Percentiles rank a stretch among this genome's conserved stretches.
Conservation (phyloP, 225 moss, liverwort and hornwort genomes). For the Ulota crispa region DNA sequence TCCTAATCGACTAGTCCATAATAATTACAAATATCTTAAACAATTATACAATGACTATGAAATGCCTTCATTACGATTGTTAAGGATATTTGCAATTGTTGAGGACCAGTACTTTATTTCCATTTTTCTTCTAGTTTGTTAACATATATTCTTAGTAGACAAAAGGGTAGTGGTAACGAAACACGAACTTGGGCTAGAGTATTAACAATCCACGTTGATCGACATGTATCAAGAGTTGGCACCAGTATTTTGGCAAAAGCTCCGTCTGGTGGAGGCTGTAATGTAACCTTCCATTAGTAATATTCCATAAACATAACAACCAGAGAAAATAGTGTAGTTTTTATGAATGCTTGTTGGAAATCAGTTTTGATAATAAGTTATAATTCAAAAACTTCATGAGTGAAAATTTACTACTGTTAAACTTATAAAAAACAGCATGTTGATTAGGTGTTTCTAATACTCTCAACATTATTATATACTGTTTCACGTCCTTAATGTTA, state of each 20-base stretch:
- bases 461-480: not conserved
- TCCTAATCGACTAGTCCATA: no score
- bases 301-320: no score
- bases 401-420: not conserved
- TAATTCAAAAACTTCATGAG: not conserved
- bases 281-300: not conserved
- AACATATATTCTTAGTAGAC: no score
- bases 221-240: constrained; percentile 81
- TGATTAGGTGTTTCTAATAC: no score
- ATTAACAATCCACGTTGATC: constrained; percentile 80
- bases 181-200: constrained; percentile 62
- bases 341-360: not conserved
- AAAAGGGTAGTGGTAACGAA: rapidly evolving
- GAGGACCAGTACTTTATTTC: no score
- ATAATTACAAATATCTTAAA: no score
- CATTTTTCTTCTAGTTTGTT: no score
- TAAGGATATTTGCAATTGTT: no score
- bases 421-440: not conserved
- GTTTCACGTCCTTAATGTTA: not conserved
- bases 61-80: no score
- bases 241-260: constrained; percentile 79
- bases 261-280: constrained; percentile 76
- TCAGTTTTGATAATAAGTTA: no score
- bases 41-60: no score
- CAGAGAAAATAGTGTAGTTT: no score